These are phyloP conservation scores for Rhizopogon vesiculosus DNA, from an alignment of 768 basidiomycete genomes.

Conservation along the genomic window DNA sequence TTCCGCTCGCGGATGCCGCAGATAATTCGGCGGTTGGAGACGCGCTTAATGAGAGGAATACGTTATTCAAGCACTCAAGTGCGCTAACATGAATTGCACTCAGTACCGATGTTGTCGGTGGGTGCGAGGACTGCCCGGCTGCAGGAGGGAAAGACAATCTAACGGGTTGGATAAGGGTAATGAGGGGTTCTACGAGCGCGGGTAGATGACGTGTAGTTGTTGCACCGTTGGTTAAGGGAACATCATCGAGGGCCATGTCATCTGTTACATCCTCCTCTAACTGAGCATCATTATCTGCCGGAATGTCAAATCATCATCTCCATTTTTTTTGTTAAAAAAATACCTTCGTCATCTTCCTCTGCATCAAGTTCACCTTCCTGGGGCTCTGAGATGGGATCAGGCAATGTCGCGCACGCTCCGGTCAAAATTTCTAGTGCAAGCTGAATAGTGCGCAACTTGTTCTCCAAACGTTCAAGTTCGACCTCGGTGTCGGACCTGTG, in stretches of 20 bases:
- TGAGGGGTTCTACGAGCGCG: conserved; percentile 61
- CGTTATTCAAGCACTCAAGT: conserved; percentile 86
- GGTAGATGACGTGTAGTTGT: conserved; percentile 37
- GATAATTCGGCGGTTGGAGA: conserved; percentile 36
- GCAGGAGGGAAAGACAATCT: conserved; percentile 78
- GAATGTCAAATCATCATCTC: conserved; percentile 28
- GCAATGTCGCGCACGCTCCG: conserved; percentile 81
- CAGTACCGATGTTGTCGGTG: conserved; percentile 84
- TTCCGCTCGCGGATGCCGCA: conserved; percentile 45
- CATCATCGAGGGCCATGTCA: conserved; percentile 20
- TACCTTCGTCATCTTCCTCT: conserved; percentile 34
- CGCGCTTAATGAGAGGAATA: conserved; percentile 70
- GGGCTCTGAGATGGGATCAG: conserved; percentile 56
- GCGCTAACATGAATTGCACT: conserved; percentile 81
- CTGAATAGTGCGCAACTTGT: conserved; percentile 65
- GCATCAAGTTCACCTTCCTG: conserved; percentile 28
- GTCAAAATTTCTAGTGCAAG: conserved; percentile 88
- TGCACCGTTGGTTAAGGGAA: conserved; percentile 25
- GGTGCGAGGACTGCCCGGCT: conserved; percentile 66
- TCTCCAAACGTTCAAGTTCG: conserved; percentile 72
- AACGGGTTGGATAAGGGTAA: conserved; percentile 70
- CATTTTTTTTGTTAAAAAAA: conserved; percentile 7
- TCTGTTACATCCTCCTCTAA: conserved; percentile 26
- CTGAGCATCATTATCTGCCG: conserved; percentile 41
- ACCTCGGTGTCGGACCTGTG: conserved; percentile 66